These are phyloP conservation scores for Murraya paniculata DNA, from an alignment of 345 rosid species.

Conservation along the genomic window DNA sequence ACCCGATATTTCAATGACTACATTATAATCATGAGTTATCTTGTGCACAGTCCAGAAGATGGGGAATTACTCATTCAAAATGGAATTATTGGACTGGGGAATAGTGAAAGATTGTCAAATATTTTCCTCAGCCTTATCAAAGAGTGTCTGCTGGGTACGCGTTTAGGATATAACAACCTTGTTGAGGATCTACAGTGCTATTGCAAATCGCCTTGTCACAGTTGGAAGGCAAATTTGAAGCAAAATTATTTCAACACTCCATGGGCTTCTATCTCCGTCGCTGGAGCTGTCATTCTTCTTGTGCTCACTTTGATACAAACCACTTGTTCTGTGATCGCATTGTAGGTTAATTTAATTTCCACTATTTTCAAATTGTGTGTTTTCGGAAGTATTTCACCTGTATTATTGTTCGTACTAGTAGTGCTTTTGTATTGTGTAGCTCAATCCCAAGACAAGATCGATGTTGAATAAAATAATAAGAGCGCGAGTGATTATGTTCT, in stretches of 20 bases:
- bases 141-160: neutral
- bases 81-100: conserved; percentile 2
- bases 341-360: neutral
- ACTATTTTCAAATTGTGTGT: too few relatives aligned
- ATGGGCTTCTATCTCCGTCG: conserved; percentile 23
- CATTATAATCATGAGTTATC: neutral
- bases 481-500: too few relatives aligned
- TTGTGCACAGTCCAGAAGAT: conserved; percentile 9
- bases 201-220: conserved; percentile 1
- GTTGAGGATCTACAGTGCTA: neutral
- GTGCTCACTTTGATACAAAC: conserved; percentile 22
- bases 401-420: too few relatives aligned
- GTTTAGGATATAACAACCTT: neutral
- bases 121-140: conserved; percentile 11
- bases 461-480: too few relatives aligned
- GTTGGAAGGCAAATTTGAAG: conserved; percentile 14
- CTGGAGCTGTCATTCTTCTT: conserved; percentile 20
- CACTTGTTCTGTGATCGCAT: neutral
- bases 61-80: conserved; percentile 9
- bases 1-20: neutral
- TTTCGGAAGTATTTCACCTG: too few relatives aligned
- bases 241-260: conserved; percentile 25
- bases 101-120: neutral
- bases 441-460: too few relatives aligned
- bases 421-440: too few relatives aligned